Conservation (phyloP, 148 eudicot species). For the Persicaria maculosa region DNA sequence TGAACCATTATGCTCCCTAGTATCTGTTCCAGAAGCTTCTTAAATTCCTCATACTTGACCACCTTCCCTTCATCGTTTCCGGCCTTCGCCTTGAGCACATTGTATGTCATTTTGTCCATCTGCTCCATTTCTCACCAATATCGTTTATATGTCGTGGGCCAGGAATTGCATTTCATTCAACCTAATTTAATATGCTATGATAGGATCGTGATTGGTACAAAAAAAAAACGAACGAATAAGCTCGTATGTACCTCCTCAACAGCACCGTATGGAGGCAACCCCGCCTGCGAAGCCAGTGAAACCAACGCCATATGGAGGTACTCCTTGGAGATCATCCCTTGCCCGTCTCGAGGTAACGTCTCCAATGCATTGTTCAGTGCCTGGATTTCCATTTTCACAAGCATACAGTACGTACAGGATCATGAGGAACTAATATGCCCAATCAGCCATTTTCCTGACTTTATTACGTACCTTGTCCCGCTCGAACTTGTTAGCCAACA, state of each 20-base stretch:
- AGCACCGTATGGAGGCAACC: conserved; percentile 80
- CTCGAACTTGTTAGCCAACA: conserved; percentile 73
- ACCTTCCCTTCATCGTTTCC: conserved; percentile 48
- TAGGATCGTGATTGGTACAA: not conserved
- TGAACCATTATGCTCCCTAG: conserved; percentile 80
- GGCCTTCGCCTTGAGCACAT: conserved; percentile 47
- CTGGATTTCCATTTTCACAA: conserved; percentile 23
- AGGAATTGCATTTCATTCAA: not conserved
- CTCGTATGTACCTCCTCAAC: conserved; percentile 49
- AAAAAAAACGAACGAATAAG: not conserved
- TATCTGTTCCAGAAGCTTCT: conserved; percentile 59
- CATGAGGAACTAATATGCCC: not conserved
- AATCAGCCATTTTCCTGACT: not conserved
- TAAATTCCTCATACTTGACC: conserved; percentile 85
- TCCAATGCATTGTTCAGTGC: conserved; percentile 49
- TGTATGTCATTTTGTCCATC: conserved; percentile 56
- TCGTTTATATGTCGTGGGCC: not conserved
- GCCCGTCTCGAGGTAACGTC: conserved; percentile 51
- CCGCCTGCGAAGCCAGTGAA: conserved; percentile 66
- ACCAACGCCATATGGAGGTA: conserved; percentile 53
- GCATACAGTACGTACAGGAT: no score
- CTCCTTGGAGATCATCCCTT: conserved; percentile 61
- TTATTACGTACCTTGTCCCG: conserved; percentile 58
- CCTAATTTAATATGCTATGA: not conserved
- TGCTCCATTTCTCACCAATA: conserved; percentile 13